Evolutionary conservation across 2,329 filamentous ascomycete species (phyloP).

Genomic region (Xylariaceae sp.): DNA sequence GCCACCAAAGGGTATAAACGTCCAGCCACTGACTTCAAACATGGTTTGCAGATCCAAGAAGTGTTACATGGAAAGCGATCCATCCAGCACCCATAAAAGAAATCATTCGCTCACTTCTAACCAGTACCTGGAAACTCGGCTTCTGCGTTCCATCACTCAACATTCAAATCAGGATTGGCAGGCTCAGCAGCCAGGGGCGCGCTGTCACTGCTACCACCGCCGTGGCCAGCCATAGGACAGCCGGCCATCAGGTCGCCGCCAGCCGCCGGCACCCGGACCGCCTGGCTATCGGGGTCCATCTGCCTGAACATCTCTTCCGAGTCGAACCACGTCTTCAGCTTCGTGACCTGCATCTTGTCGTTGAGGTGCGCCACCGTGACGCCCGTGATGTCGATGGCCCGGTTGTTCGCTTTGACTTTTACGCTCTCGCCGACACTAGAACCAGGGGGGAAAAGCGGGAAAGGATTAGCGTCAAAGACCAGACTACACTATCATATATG

Average conservation of each 20-base stretch:
- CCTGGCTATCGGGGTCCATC: conserved; percentile 48
- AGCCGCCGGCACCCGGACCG: conserved; percentile 5
- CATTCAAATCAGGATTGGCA: not conserved
- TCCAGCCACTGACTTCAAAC: no score
- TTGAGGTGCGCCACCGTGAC: conserved; percentile 67
- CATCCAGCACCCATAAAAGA: no score
- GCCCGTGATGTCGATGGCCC: conserved; percentile 67
- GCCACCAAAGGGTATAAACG: no score
- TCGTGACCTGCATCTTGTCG: conserved; percentile 62
- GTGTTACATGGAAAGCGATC: no score
- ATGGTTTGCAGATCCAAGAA: no score
- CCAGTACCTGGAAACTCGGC: no score
- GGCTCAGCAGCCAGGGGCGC: no score
- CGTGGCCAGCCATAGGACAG: conserved; percentile 3
- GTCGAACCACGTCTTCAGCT: conserved; percentile 69
- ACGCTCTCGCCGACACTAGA: conserved; percentile 70
- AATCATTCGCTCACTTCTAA: no score
- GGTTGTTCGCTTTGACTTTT: conserved; percentile 64
- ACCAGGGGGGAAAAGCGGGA: no score
- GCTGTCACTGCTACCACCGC: no score
- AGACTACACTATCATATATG: not conserved
- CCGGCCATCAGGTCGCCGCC: not conserved
- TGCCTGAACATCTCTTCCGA: conserved; percentile 71
- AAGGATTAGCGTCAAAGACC: not conserved
- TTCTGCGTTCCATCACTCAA: no score